These are phyloP conservation scores for Populus hybrid DNA, from an alignment of 441 rosid genomes.

Conservation along the genomic window DNA sequence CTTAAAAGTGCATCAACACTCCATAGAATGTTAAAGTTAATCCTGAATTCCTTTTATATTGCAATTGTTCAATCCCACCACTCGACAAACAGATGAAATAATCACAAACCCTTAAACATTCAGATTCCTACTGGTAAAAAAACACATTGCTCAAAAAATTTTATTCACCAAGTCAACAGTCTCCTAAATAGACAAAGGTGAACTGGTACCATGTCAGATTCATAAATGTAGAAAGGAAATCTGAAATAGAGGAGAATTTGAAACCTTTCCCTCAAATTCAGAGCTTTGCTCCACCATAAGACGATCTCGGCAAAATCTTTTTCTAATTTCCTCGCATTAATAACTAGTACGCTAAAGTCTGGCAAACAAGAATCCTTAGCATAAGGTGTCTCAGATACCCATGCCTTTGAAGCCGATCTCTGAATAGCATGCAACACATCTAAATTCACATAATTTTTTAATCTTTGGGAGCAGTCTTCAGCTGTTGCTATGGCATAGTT, in stretches of 20 bases:
- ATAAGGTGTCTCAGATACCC: slow-evolving; percentile 42
- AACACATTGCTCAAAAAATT: too few species aligned
- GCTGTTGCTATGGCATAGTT: slow-evolving; percentile 32
- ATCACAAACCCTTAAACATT: too few species aligned
- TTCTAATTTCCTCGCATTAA: slow-evolving; percentile 31
- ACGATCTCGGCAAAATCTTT: slow-evolving; percentile 27
- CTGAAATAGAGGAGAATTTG: neutral
- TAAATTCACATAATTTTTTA: slow-evolving; percentile 24
- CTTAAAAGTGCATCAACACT: too few species aligned
- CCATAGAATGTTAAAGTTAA: too few species aligned
- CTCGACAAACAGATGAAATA: too few species aligned
- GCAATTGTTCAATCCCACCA: too few species aligned
- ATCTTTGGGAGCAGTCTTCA: slow-evolving; percentile 39
- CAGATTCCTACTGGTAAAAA: too few species aligned
- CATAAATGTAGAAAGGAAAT: too few species aligned
- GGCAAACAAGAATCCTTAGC: slow-evolving; percentile 35
- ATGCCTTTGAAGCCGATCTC: slow-evolving; percentile 42
- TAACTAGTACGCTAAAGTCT: slow-evolving; percentile 30
- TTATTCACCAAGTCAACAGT: too few species aligned
- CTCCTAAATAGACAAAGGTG: too few species aligned
- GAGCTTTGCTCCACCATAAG: slow-evolving; percentile 44
- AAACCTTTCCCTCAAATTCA: slow-evolving; percentile 37
- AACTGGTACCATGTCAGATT: too few species aligned
- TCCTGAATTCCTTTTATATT: too few species aligned
- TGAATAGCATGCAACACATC: slow-evolving; percentile 44